These are phyloP conservation scores for Aspergillus ochraceoroseus DNA, from an alignment of 2,329 filamentous ascomycete genomes.

Conservation along the genomic window DNA sequence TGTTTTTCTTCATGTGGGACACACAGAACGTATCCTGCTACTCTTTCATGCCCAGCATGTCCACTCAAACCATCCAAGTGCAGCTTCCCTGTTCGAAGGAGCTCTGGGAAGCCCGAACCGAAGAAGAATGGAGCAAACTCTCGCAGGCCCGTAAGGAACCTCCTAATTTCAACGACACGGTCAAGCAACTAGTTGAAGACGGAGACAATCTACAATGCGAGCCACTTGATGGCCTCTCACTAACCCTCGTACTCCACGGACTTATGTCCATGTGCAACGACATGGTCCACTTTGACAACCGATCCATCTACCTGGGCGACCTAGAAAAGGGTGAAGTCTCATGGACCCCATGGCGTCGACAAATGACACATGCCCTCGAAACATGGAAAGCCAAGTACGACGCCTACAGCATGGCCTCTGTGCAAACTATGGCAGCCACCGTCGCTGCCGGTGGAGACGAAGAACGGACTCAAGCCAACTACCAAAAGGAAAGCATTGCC, in stretches of 20 bases:
- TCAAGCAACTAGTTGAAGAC: too few species aligned
- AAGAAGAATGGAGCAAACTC: slow-evolving; percentile 53
- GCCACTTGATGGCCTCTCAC: slow-evolving; percentile 52
- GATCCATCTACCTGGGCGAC: slow-evolving; percentile 48
- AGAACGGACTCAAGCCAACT: too few species aligned
- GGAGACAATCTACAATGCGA: too few species aligned
- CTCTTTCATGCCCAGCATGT: slow-evolving; percentile 64
- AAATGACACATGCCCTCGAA: slow-evolving; percentile 52
- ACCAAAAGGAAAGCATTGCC: too few species aligned
- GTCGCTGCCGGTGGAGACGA: slow-evolving; percentile 19
- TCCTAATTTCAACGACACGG: too few species aligned
- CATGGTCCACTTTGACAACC: slow-evolving; percentile 59
- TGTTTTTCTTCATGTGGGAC: slow-evolving; percentile 63
- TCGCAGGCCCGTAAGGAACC: too few species aligned
- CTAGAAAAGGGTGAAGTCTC: slow-evolving; percentile 38
- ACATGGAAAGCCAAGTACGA: slow-evolving; percentile 58
- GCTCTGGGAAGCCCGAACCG: slow-evolving; percentile 55
- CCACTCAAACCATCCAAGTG: slow-evolving; percentile 57
- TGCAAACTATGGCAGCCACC: slow-evolving; percentile 31
- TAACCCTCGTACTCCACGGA: slow-evolving; percentile 55
- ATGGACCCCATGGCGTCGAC: slow-evolving; percentile 55
- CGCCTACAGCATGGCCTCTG: slow-evolving; percentile 45
- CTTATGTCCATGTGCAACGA: slow-evolving; percentile 61
- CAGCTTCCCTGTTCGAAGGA: slow-evolving; percentile 52
- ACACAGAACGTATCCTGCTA: slow-evolving; percentile 61